Percentiles rank a stretch among this genome's conserved stretches.
Evolutionary conservation across 2,329 filamentous ascomycete genomes (phyloP).

Genomic region (Ciborinia camelliae): DNA sequence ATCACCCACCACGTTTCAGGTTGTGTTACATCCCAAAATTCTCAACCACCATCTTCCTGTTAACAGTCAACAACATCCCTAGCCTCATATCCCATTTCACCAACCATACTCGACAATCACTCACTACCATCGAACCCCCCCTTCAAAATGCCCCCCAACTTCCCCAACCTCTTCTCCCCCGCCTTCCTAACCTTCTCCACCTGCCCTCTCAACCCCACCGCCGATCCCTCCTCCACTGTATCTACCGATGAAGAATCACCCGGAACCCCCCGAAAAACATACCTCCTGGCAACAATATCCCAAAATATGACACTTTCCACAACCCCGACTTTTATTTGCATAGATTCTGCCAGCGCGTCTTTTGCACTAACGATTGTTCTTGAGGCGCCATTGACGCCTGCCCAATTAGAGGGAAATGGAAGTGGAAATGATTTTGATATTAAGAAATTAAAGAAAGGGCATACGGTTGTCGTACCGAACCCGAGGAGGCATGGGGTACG

Average conservation of each 20-base stretch:
- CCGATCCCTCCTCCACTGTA: conserved; percentile 2
- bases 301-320: conserved; percentile 35
- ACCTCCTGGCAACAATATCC: conserved; percentile 31
- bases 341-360: conserved; percentile 23
- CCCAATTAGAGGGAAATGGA: conserved; percentile 18
- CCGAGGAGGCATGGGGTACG: conserved; percentile 28
- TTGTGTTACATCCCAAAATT: not conserved
- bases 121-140: not conserved
- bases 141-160: conserved; percentile 5
- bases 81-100: too few relatives aligned
- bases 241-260: not conserved
- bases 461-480: conserved; percentile 23
- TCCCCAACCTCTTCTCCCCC: conserved; percentile 26
- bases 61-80: not conserved
- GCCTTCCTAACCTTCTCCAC: conserved; percentile 29
- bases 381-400: conserved; percentile 17
- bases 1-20: not conserved
- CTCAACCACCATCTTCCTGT: not conserved
- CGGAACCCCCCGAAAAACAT: conserved; percentile 16
- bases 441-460: conserved; percentile 29
- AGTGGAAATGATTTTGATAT: conserved; percentile 25
- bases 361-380: conserved; percentile 31
- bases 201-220: conserved; percentile 22
- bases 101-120: not conserved
- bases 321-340: conserved; percentile 34